A percentile compares a stretch with the other conserved stretches of the same genome.
phyloP scores from a whole-genome alignment of 2,329 filamentous ascomycete species.

The Trichoderma gracile region DNA sequence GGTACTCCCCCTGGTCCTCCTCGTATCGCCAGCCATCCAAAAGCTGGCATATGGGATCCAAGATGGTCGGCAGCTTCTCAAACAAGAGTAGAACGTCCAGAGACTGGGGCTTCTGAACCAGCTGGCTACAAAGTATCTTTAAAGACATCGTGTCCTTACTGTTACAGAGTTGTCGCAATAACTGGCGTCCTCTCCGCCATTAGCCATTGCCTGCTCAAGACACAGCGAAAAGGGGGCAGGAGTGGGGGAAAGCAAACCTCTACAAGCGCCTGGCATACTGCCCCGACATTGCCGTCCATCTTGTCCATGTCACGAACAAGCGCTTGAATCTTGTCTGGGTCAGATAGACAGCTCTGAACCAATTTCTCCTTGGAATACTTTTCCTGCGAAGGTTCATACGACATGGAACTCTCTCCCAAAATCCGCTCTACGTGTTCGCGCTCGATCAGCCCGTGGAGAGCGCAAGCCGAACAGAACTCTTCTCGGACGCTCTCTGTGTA shows the following conservation, averaged over 20 bases:
- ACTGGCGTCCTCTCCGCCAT: slow-evolving; percentile 42
- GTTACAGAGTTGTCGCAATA: slow-evolving; percentile 67
- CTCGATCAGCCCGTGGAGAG: slow-evolving; percentile 80
- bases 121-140: slow-evolving; percentile 69
- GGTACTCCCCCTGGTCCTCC: slow-evolving; percentile 80
- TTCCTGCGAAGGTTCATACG: slow-evolving; percentile 71
- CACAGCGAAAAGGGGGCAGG: background rate
- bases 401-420: slow-evolving; percentile 80
- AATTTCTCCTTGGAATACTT: slow-evolving; percentile 77
- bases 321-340: slow-evolving; percentile 72
- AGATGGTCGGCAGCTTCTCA: slow-evolving; percentile 66
- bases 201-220: background rate
- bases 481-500: slow-evolving; percentile 61
- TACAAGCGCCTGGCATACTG: slow-evolving; percentile 75
- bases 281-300: slow-evolving; percentile 88
- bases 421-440: slow-evolving; percentile 76
- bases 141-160: slow-evolving; percentile 79
- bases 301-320: slow-evolving; percentile 81
- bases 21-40: slow-evolving; percentile 80
- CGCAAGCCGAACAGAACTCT: slow-evolving; percentile 88
- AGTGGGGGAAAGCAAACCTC: slow-evolving; percentile 53
- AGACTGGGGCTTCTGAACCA: slow-evolving; percentile 70
- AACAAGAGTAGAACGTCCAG: slow-evolving; percentile 78
- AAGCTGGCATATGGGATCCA: slow-evolving; percentile 72
- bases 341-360: slow-evolving; percentile 73